A percentile compares a stretch with the other conserved stretches of the same genome.
phyloP scores from a whole-genome alignment of 2,329 filamentous ascomycete genomes.

The Atkinsonella texensis region DNA sequence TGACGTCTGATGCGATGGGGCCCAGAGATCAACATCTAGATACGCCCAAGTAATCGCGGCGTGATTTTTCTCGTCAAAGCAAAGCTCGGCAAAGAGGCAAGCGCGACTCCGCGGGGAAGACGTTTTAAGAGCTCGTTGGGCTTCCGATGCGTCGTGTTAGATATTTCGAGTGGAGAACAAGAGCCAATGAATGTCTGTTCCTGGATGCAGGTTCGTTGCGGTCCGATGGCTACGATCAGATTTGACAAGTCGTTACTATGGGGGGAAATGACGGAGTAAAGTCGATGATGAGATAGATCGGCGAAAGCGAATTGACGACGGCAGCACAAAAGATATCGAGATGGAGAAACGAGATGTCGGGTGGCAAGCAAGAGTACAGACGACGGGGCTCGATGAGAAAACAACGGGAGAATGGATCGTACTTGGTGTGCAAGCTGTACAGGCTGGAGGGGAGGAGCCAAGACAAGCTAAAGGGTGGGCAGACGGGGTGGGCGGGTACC shows the following conservation, averaged over 20 bases:
- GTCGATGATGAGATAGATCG: neutral
- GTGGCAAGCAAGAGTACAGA: neutral
- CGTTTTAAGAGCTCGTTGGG: neutral
- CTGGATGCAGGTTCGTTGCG: neutral
- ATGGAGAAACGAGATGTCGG: neutral
- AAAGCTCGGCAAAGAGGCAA: neutral
- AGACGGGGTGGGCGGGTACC: slow-evolving; percentile 1
- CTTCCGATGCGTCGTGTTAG: neutral
- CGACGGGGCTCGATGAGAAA: neutral
- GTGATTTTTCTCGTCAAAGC: neutral
- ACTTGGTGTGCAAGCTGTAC: neutral
- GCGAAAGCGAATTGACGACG: neutral
- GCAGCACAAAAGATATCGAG: neutral
- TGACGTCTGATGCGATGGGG: neutral
- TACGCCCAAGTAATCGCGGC: neutral
- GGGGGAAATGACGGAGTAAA: neutral
- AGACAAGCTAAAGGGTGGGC: slow-evolving; percentile 1
- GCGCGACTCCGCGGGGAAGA: neutral
- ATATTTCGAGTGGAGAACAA: neutral
- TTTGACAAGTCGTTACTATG: neutral
- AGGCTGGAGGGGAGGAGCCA: neutral
- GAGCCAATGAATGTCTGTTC: neutral
- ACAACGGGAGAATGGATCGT: neutral
- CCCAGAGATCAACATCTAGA: slow-evolving; percentile 9
- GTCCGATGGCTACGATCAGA: neutral